These are phyloP conservation scores for Intubia oerlemansii DNA, from an alignment of 2,329 filamentous ascomycete species.

Conservation along the genomic window DNA sequence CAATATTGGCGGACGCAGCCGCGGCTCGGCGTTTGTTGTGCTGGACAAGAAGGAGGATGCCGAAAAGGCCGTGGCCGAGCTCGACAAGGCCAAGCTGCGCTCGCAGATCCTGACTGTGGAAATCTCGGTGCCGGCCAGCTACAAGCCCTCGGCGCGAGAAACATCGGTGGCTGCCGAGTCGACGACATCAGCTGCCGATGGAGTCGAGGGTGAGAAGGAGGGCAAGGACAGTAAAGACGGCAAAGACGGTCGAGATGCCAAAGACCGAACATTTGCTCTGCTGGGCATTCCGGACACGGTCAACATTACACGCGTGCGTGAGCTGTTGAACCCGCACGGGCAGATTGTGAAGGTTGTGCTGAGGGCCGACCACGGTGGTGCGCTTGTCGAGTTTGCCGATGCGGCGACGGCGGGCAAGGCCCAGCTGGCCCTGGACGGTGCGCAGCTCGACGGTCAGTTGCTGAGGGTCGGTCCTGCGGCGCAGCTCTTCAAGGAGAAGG, in stretches of 20 bases:
- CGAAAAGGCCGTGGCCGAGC: conserved; percentile 38
- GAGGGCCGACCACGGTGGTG: conserved; percentile 64
- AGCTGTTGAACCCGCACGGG: conserved; percentile 46
- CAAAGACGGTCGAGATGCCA: conserved; percentile 5
- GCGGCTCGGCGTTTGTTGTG: conserved; percentile 63
- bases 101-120: conserved; percentile 47
- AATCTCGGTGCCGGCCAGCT: conserved; percentile 31
- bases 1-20: conserved; percentile 44
- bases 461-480: conserved; percentile 31
- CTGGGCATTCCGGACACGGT: conserved; percentile 82
- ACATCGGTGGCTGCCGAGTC: conserved; percentile 13
- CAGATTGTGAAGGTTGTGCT: conserved; percentile 55
- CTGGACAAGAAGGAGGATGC: conserved; percentile 53
- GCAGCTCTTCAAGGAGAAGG: conserved; percentile 31
- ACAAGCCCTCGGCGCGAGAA: conserved; percentile 29
- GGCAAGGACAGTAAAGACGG: conserved; percentile 14
- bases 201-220: conserved; percentile 18
- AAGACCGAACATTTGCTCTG: conserved; percentile 45
- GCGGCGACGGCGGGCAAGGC: conserved; percentile 52
- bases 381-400: conserved; percentile 63
- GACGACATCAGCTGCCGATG: conserved; percentile 11
- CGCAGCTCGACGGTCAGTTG: conserved; percentile 26
- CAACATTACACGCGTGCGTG: conserved; percentile 63
- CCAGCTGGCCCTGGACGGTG: conserved; percentile 33
- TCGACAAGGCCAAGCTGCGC: conserved; percentile 51